These are phyloP conservation scores for Tuctoria greenei DNA, from an alignment of 176 grass and related monocot genomes.

Conservation along the genomic window DNA sequence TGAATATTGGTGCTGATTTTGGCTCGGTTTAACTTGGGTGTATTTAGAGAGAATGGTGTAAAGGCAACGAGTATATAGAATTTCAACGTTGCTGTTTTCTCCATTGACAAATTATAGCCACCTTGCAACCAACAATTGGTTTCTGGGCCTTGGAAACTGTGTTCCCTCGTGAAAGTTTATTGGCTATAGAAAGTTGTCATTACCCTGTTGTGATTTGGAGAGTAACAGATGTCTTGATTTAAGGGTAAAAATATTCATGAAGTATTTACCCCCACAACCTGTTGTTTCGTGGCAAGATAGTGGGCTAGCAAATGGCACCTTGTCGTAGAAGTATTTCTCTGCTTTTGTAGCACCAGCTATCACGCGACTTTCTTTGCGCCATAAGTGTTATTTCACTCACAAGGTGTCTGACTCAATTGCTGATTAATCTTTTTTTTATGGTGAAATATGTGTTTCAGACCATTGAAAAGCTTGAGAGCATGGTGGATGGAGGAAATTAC, in stretches of 20 bases:
- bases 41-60: background rate
- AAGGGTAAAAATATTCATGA: background rate
- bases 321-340: slow-evolving; percentile 1
- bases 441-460: slow-evolving; percentile 33
- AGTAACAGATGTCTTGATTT: background rate
- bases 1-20: background rate
- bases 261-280: background rate
- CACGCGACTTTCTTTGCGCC: background rate
- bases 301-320: background rate
- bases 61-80: background rate
- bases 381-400: slow-evolving; percentile 1
- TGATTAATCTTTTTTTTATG: slow-evolving; percentile 32
- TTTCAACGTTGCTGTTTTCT: background rate
- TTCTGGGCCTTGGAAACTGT: background rate
- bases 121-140: background rate
- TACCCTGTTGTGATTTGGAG: background rate
- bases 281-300: background rate
- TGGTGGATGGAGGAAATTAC: slow-evolving; percentile 72
- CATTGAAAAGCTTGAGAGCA: slow-evolving; percentile 69
- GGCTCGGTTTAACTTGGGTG: background rate
- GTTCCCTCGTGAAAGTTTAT: background rate
- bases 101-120: background rate
- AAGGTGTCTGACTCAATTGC: background rate
- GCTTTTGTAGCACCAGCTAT: background rate
- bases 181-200: background rate